Conservation (phyloP, 352 stramenopile species). For the Pythium sukuiense region DNA sequence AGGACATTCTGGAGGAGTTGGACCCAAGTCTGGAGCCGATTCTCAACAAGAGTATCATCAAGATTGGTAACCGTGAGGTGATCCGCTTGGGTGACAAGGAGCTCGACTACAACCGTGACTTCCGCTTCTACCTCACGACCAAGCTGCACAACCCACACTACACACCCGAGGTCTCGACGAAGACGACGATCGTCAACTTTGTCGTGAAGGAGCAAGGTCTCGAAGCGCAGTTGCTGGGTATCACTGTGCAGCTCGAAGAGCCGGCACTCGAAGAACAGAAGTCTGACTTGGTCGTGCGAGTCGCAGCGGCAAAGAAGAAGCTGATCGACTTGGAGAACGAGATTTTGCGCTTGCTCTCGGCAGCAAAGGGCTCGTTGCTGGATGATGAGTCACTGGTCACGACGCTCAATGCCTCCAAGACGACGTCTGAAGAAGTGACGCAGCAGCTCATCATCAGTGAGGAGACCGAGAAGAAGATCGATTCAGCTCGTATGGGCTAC, state of each 20-base stretch:
- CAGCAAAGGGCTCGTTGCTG: slow-evolving; percentile 91
- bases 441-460: slow-evolving; percentile 93
- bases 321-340: slow-evolving; percentile 96
- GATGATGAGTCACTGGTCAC: slow-evolving; percentile 95
- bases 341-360: slow-evolving; percentile 91
- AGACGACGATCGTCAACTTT: slow-evolving; percentile 97
- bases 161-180: slow-evolving; percentile 94
- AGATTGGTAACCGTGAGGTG: slow-evolving; percentile 92
- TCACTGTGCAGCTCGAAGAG: slow-evolving; percentile 94
- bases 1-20: slow-evolving; percentile 95
- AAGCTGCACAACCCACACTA: slow-evolving; percentile 97
- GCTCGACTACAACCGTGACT: slow-evolving; percentile 94
- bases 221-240: slow-evolving; percentile 93
- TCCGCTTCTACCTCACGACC: slow-evolving; percentile 96
- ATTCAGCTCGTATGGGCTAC: slow-evolving; percentile 93
- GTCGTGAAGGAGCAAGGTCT: slow-evolving; percentile 95
- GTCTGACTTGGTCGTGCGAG: slow-evolving; percentile 86
- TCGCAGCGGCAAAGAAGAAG: slow-evolving; percentile 94
- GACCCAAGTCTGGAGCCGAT: slow-evolving; percentile 94
- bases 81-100: slow-evolving; percentile 95
- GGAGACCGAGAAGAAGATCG: slow-evolving; percentile 96
- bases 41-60: slow-evolving; percentile 94
- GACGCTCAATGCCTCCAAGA: slow-evolving; percentile 95
- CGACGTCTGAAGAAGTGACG: slow-evolving; percentile 92
- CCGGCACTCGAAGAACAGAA: slow-evolving; percentile 95